Conservation (phyloP, 257 asterid species). For the Paraleonurus japonicus region DNA sequence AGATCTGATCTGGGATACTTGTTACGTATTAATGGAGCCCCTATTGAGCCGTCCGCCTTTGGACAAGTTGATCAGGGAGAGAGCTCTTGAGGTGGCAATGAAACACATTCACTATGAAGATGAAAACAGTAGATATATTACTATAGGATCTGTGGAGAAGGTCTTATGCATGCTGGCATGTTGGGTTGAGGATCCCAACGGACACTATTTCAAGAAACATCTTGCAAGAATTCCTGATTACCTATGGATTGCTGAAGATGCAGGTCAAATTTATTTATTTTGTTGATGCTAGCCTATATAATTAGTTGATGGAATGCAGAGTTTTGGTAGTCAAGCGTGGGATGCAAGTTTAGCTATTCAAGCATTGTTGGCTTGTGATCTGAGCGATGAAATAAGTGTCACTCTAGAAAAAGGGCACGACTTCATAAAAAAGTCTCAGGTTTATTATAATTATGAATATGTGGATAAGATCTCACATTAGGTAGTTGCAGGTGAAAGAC, state of each 20-base stretch:
- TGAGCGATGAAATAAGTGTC: constrained; percentile 43
- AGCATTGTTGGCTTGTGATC: constrained; percentile 54
- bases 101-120: constrained; percentile 74
- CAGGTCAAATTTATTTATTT: no score
- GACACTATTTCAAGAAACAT: constrained; percentile 48
- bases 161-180: constrained; percentile 70
- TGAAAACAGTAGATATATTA: constrained; percentile 65
- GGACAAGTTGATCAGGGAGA: constrained; percentile 49
- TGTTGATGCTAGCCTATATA: no score
- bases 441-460: no score
- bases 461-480: no score
- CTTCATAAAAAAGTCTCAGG: constrained; percentile 66
- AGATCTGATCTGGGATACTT: constrained; percentile 58
- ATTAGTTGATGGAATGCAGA: constrained; percentile 13
- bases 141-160: constrained; percentile 70
- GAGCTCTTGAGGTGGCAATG: constrained; percentile 51
- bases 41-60: constrained; percentile 60
- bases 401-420: constrained; percentile 61
- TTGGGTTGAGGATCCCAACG: constrained; percentile 56
- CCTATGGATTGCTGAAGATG: constrained; percentile 21
- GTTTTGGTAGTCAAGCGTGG: constrained; percentile 70
- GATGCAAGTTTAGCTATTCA: constrained; percentile 61
- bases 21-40: constrained; percentile 49
- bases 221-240: not conserved
- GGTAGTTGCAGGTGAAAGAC: no score